Conservation (phyloP, 2,329 filamentous ascomycete species). For the Fusarium torulosum region DNA sequence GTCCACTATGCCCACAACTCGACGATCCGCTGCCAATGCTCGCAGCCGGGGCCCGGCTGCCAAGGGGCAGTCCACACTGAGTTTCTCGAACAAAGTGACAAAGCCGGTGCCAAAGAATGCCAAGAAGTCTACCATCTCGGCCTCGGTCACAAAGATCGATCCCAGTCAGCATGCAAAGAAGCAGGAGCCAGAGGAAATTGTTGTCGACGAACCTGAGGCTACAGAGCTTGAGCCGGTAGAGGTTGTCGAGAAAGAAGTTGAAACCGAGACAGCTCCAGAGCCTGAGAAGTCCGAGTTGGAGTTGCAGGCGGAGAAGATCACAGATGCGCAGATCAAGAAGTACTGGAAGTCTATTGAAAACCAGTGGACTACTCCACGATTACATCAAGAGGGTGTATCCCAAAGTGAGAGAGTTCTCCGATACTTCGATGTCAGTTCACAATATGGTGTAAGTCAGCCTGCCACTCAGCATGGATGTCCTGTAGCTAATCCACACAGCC, state of each 20-base stretch:
- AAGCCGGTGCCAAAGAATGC: conserved; percentile 63
- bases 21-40: conserved; percentile 60
- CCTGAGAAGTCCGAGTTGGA: conserved; percentile 65
- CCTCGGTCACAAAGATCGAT: conserved; percentile 54
- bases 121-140: conserved; percentile 59
- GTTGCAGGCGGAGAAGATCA: conserved; percentile 72
- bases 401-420: conserved; percentile 87
- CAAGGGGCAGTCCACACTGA: conserved; percentile 65
- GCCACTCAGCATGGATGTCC: neutral
- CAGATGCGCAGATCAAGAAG: conserved; percentile 74
- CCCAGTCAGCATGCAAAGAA: conserved; percentile 42
- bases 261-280: conserved; percentile 44
- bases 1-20: conserved; percentile 62
- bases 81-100: conserved; percentile 69
- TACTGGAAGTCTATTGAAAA: conserved; percentile 84
- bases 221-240: conserved; percentile 36
- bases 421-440: conserved; percentile 91
- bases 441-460: conserved; percentile 85
- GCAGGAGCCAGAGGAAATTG: conserved; percentile 32
- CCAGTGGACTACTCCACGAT: conserved; percentile 73
- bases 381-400: conserved; percentile 81
- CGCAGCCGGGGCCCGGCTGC: conserved; percentile 53
- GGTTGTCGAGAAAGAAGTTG: conserved; percentile 39
- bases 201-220: conserved; percentile 33
- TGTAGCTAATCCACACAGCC: conserved; percentile 63